Evolutionary conservation across 495 filamentous ascomycete species (phyloP), one percentile per base, ranked within the genome.

Genomic region (Lasiosphaeris hirsuta): DNA sequence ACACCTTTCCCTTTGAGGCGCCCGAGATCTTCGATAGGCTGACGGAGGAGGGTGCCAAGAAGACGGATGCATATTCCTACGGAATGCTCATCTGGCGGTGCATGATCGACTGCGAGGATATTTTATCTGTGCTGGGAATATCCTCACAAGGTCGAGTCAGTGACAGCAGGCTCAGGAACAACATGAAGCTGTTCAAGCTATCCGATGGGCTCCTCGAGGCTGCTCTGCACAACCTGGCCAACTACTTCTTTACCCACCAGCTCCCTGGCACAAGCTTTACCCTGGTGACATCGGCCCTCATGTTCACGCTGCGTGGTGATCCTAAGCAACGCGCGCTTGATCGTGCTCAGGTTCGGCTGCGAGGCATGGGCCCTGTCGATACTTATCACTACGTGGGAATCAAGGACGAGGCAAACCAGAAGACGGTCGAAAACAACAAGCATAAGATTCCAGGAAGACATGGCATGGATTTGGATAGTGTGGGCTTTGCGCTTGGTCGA

Each of bases 1-100:
- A 60, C 51, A 60, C 44, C 1, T 60, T 59, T 17, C 57, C 57
- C 4, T 53, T 15, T 10, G 57, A 59, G 10, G 57, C 57, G 2
- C 57, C 54, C 13, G 54, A 57, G 45, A 48, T 49, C n/a, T 10
- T 17, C 11, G 13, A 48, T 0, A 36, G 13, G 7, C n/a, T 57
- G 10, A 17, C 35, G 14, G 44, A 37, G n/a, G 45, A 48, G 3
- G 45, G 44, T 0, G 43, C 54, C 17, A 48, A 49, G 10, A 57
- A 49, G 13, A 57, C 54, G 10, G 54, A 57, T 15, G 54, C 44
- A 8, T 57, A 49, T 37, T 57, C 54, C 18, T 57, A 57, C 17
- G 54, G 54, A 14, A 57, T 57, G 54, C 54, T 57, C 10, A 41
- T 57, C 8, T 58, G 55, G 55, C 47, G 55, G 4, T 58, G 55